A percentile compares a stretch with the other conserved stretches of the same genome.
phyloP scores from a whole-genome alignment of 441 rosid species.

The Corymbia citriodora region DNA sequence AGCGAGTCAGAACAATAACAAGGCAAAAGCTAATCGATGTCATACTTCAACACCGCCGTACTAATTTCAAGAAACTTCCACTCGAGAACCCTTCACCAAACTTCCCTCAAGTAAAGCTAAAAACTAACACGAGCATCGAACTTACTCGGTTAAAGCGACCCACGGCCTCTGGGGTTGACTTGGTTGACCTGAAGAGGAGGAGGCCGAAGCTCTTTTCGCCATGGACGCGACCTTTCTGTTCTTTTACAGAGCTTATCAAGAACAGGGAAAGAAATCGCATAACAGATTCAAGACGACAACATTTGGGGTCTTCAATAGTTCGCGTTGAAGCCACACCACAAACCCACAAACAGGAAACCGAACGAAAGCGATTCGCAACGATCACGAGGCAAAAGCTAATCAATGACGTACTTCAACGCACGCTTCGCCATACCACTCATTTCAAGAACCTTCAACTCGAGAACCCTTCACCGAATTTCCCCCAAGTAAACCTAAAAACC shows the following conservation, averaged over 20 bases:
- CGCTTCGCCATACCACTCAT: too few species aligned
- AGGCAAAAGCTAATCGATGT: not conserved
- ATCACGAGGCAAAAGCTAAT: not conserved
- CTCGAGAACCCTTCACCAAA: too few species aligned
- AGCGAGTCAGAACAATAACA: not conserved
- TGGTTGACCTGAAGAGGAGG: not conserved
- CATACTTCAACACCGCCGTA: too few species aligned
- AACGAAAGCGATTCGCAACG: not conserved
- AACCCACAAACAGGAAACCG: not conserved
- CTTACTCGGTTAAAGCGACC: not conserved
- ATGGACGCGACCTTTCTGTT: not conserved
- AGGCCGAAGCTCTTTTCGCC: not conserved
- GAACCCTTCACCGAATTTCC: not conserved
- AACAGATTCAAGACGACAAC: too few species aligned
- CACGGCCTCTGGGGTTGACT: not conserved
- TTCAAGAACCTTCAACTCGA: not conserved
- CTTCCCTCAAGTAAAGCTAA: too few species aligned
- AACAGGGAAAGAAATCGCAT: not conserved
- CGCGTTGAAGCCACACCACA: too few species aligned
- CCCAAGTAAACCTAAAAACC: too few species aligned
- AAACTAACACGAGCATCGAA: not conserved
- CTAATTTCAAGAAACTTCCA: too few species aligned
- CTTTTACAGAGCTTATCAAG: accelerated
- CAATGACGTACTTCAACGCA: not conserved
- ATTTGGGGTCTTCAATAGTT: too few species aligned